These are phyloP conservation scores for Articulospora tetracladia DNA, from an alignment of 495 filamentous ascomycete genomes.

Conservation along the genomic window DNA sequence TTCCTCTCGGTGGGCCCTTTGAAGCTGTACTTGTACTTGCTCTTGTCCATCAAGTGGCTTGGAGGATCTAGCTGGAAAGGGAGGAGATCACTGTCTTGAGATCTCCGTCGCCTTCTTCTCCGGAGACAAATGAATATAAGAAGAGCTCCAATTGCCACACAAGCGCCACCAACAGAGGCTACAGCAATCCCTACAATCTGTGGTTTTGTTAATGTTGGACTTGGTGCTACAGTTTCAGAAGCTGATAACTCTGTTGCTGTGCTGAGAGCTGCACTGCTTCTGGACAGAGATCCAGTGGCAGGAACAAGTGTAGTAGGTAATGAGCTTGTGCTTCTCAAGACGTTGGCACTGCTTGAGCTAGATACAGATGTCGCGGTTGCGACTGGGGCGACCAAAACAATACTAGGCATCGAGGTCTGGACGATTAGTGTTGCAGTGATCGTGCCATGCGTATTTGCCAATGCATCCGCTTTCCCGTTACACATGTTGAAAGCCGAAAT, in stretches of 20 bases:
- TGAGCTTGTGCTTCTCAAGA: background rate
- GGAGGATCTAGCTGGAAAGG: conserved; percentile 32
- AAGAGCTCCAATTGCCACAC: conserved; percentile 36
- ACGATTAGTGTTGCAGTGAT: conserved; percentile 55
- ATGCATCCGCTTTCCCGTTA: conserved; percentile 43
- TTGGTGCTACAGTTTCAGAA: conserved; percentile 20
- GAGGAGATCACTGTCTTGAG: conserved; percentile 35
- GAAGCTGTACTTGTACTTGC: conserved; percentile 9
- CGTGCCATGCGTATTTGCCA: conserved; percentile 54
- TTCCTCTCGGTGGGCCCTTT: conserved; percentile 9
- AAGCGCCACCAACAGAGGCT: conserved; percentile 36
- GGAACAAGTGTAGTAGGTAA: background rate
- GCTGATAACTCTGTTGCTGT: conserved; percentile 16
- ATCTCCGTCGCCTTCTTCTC: conserved; percentile 26
- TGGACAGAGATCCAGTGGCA: conserved; percentile 12
- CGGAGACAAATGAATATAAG: conserved; percentile 37
- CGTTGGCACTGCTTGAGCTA: conserved; percentile 6
- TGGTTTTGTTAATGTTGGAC: conserved; percentile 17
- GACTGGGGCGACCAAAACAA: conserved; percentile 18
- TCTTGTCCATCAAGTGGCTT: background rate
- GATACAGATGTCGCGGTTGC: background rate
- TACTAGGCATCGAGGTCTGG: conserved; percentile 17
- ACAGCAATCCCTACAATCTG: conserved; percentile 46
- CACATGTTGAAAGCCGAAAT: conserved; percentile 56
- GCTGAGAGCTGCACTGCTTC: conserved; percentile 10